Conservation (phyloP, 352 stramenopile genomes). For the Globisporangium apiculatum region DNA sequence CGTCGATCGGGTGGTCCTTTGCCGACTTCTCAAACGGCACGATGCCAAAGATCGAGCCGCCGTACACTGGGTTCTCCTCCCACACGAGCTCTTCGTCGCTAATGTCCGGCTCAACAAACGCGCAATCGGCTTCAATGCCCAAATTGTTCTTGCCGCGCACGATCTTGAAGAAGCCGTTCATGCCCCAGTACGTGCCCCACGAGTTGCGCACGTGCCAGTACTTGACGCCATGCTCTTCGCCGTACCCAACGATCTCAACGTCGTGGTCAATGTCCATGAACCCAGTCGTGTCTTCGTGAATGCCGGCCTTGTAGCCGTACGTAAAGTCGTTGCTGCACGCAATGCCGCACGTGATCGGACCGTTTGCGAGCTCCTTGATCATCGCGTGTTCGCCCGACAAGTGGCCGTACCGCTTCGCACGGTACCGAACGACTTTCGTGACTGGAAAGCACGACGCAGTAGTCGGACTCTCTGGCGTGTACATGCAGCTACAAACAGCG, state of each 20-base stretch:
- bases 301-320: constrained; percentile 90
- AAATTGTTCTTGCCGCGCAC: constrained; percentile 90
- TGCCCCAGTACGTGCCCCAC: constrained; percentile 92
- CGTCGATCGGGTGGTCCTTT: constrained; percentile 86
- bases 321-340: constrained; percentile 85
- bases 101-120: constrained; percentile 82
- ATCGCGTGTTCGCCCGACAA: constrained; percentile 63
- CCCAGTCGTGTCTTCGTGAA: constrained; percentile 86
- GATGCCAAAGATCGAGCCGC: constrained; percentile 73
- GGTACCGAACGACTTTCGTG: constrained; percentile 76
- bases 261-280: constrained; percentile 85
- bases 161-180: constrained; percentile 96
- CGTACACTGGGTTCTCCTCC: constrained; percentile 69
- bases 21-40: constrained; percentile 58
- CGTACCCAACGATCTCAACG: constrained; percentile 89
- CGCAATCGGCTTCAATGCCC: constrained; percentile 87
- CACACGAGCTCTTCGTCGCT: constrained; percentile 75
- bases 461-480: constrained; percentile 47
- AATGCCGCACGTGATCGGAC: constrained; percentile 90
- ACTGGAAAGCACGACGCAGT: constrained; percentile 59
- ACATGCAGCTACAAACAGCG: constrained; percentile 53
- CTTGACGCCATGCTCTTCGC: constrained; percentile 84
- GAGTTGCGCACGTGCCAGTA: constrained; percentile 98
- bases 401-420: constrained; percentile 64
- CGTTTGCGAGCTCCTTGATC: constrained; percentile 80